These are phyloP conservation scores for Pseudozyma sp. DNA, from an alignment of 1,284 basidiomycete genomes.

Conservation along the genomic window DNA sequence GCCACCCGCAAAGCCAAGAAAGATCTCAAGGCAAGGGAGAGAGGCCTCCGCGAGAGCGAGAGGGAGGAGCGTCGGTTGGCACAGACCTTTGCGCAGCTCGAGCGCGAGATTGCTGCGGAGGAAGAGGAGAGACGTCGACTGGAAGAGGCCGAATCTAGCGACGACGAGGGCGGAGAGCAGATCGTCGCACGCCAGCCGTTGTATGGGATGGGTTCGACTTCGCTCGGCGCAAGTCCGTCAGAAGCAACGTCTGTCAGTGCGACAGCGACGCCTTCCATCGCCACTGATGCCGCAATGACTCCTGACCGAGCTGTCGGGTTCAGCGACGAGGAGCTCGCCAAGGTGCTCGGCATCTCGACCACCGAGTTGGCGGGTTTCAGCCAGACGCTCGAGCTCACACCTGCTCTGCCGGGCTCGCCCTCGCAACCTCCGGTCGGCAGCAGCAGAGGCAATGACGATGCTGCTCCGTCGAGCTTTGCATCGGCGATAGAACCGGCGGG, in stretches of 20 bases:
- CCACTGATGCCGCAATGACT: constrained; percentile 6
- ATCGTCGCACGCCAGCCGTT: neutral
- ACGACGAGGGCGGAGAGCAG: constrained; percentile 18
- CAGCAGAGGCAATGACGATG: neutral
- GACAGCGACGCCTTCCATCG: constrained; percentile 18
- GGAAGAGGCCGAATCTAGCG: constrained; percentile 25
- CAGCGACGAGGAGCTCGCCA: constrained; percentile 49
- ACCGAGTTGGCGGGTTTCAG: constrained; percentile 41
- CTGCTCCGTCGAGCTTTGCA: neutral
- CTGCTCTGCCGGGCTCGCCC: neutral
- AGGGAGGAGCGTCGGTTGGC: constrained; percentile 33
- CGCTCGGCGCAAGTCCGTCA: constrained; percentile 9
- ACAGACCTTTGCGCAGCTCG: constrained; percentile 29
- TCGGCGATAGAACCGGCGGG: neutral
- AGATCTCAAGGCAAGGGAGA: constrained; percentile 36
- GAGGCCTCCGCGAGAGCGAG: constrained; percentile 34
- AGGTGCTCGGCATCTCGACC: constrained; percentile 46
- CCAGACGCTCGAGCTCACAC: constrained; percentile 30
- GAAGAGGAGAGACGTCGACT: constrained; percentile 35
- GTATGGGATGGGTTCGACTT: neutral
- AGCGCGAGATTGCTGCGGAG: constrained; percentile 38
- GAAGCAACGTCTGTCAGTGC: constrained; percentile 13
- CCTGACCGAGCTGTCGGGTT: constrained; percentile 24
- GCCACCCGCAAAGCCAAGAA: constrained; percentile 39
- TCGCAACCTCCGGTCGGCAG: neutral